These are phyloP conservation scores for Mucor irregularis DNA, from an alignment of 371 early-diverging fungal genomes.

Conservation along the genomic window DNA sequence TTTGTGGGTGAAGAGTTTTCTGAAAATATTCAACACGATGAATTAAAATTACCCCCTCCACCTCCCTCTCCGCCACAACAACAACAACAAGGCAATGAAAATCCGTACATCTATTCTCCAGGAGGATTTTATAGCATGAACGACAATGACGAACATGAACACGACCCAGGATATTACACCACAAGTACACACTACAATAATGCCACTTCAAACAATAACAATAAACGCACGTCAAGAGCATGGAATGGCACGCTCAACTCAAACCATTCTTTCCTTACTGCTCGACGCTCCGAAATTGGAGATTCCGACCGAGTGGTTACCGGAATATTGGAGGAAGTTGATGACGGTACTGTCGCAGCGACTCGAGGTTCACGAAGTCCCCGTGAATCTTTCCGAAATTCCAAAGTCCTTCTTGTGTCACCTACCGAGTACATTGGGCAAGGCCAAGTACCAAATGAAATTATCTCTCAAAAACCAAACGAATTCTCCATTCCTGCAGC, in stretches of 20 bases:
- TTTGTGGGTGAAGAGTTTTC: conserved; percentile 4
- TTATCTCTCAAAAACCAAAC: conserved; percentile 43
- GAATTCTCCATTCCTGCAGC: conserved; percentile 36
- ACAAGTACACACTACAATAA: not conserved
- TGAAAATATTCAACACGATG: not conserved
- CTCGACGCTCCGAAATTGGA: conserved; percentile 30
- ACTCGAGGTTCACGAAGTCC: conserved; percentile 26
- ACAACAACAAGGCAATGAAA: not conserved
- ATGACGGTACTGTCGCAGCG: conserved; percentile 18
- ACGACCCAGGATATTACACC: not conserved
- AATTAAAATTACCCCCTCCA: too few relatives aligned
- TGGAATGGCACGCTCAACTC: conserved; percentile 5
- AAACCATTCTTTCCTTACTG: conserved; percentile 4
- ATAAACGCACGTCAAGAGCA: conserved; percentile 15
- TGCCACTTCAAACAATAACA: not conserved
- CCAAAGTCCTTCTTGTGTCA: conserved; percentile 26
- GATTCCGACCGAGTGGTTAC: conserved; percentile 36
- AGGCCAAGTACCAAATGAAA: conserved; percentile 43
- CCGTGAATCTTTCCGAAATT: conserved; percentile 32
- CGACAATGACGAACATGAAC: conserved; percentile 7
- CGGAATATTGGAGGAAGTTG: conserved; percentile 31
- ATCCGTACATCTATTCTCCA: conserved; percentile 9
- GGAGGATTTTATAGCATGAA: conserved; percentile 9
- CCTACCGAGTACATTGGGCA: conserved; percentile 10
- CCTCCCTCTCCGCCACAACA: too few relatives aligned